phyloP scores from a whole-genome alignment of 2,329 filamentous ascomycete species.

The Mollisiaceae sp. region DNA sequence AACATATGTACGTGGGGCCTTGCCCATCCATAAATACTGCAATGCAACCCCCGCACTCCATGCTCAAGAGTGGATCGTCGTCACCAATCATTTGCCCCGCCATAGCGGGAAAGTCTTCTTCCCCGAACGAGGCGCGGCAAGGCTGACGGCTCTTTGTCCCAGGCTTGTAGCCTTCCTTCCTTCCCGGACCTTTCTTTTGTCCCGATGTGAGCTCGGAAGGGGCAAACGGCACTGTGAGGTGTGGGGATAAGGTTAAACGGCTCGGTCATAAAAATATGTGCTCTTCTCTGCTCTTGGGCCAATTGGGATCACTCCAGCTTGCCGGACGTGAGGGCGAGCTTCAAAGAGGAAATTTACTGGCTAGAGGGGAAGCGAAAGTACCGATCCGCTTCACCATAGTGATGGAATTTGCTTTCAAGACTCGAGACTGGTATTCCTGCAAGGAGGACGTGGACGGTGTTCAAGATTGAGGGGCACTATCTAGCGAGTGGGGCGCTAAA shows the following conservation, averaged over 20 bases:
- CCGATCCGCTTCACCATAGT: too few species aligned
- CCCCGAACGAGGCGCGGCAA: not conserved
- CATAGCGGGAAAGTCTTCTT: not conserved
- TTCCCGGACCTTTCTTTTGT: too few species aligned
- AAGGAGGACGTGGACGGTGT: not conserved
- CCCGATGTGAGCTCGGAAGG: not conserved
- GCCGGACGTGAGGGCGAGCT: too few species aligned
- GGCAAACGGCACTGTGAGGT: not conserved
- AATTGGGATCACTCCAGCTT: too few species aligned
- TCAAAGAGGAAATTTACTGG: too few species aligned
- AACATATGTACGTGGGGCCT: not conserved
- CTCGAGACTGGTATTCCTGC: too few species aligned
- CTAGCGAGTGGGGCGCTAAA: conserved; percentile 10
- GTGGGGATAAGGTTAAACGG: too few species aligned
- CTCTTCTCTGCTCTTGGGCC: too few species aligned
- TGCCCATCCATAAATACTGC: not conserved
- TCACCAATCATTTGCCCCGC: not conserved
- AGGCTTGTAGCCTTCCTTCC: not conserved
- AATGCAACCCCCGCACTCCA: not conserved
- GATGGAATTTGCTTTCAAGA: too few species aligned
- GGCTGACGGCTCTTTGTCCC: not conserved
- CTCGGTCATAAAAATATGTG: too few species aligned
- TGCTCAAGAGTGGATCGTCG: not conserved
- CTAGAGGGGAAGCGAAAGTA: too few species aligned
- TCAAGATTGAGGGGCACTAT: not conserved